phyloP scores from a whole-genome alignment of 78 protist genomes.

The Speleostelium caveatum region DNA sequence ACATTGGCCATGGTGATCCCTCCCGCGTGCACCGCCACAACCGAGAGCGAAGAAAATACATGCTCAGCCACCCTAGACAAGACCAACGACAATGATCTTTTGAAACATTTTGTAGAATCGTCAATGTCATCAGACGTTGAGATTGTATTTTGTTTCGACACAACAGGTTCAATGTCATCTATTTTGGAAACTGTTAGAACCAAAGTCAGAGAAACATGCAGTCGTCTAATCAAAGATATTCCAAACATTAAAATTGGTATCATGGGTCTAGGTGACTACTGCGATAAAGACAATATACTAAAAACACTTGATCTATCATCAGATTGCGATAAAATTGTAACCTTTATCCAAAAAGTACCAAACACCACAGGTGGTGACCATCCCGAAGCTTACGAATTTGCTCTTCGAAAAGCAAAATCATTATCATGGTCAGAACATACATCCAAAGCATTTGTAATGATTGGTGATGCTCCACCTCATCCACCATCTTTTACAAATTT shows the following conservation, averaged over 20 bases:
- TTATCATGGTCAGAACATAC: conserved; percentile 47
- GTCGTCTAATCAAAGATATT: conserved; percentile 52
- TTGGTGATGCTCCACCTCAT: conserved; percentile 71
- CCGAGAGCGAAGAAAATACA: background rate
- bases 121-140: conserved; percentile 54
- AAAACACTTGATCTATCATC: conserved; percentile 30
- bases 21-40: background rate
- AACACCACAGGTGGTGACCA: conserved; percentile 66
- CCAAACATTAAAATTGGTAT: conserved; percentile 64
- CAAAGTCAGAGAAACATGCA: conserved; percentile 34
- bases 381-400: conserved; percentile 76
- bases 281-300: conserved; percentile 25
- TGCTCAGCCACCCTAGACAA: too few species aligned
- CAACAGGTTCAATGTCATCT: conserved; percentile 64
- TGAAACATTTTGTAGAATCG: background rate
- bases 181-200: conserved; percentile 25
- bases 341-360: conserved; percentile 32
- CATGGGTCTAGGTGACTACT: conserved; percentile 72
- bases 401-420: conserved; percentile 33
- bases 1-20: background rate
- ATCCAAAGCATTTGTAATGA: conserved; percentile 76
- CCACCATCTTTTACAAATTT: conserved; percentile 66
- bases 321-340: conserved; percentile 5
- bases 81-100: background rate
- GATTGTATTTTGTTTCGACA: conserved; percentile 73